Evolutionary conservation across 805 yeast species (phyloP).

Genomic region (Tetrapisispora namnaoensis): DNA sequence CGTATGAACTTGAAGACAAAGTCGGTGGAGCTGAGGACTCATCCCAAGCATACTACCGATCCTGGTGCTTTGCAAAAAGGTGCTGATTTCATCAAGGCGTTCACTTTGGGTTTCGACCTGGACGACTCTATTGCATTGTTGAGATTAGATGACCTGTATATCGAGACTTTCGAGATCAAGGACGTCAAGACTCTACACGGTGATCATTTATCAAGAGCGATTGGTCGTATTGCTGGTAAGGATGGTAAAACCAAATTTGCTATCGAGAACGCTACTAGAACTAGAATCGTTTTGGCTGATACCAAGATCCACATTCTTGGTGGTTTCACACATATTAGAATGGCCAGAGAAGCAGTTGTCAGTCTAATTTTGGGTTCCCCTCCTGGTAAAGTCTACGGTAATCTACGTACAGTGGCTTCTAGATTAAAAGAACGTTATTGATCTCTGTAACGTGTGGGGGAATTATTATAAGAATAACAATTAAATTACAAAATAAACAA

Average conservation of each 20-base stretch:
- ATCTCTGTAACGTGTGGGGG: not conserved
- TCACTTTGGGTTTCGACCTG: constrained; percentile 90
- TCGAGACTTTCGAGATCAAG: constrained; percentile 93
- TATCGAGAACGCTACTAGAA: constrained; percentile 95
- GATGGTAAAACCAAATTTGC: constrained; percentile 99
- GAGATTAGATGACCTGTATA: constrained; percentile 89
- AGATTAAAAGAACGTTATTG: constrained; percentile 92
- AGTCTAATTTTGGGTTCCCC: constrained; percentile 93
- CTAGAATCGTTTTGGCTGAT: constrained; percentile 95
- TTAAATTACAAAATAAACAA: not conserved
- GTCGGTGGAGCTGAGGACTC: constrained; percentile 80
- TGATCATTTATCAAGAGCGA: constrained; percentile 95
- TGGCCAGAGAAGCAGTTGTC: constrained; percentile 97
- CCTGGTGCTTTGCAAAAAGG: constrained; percentile 95
- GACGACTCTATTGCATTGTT: constrained; percentile 94
- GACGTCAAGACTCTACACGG: constrained; percentile 94
- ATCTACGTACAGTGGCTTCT: constrained; percentile 91
- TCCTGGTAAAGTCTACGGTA: constrained; percentile 97
- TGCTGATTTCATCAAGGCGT: constrained; percentile 92
- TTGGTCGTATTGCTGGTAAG: constrained; percentile 99
- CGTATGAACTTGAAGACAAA: constrained; percentile 87
- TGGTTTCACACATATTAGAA: constrained; percentile 91
- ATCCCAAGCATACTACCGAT: constrained; percentile 70
- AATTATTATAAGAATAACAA: not conserved
- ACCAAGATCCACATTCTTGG: constrained; percentile 94